These are phyloP conservation scores for Yamadazyma tumulicola DNA, from an alignment of 805 yeast genomes.

Conservation along the genomic window DNA sequence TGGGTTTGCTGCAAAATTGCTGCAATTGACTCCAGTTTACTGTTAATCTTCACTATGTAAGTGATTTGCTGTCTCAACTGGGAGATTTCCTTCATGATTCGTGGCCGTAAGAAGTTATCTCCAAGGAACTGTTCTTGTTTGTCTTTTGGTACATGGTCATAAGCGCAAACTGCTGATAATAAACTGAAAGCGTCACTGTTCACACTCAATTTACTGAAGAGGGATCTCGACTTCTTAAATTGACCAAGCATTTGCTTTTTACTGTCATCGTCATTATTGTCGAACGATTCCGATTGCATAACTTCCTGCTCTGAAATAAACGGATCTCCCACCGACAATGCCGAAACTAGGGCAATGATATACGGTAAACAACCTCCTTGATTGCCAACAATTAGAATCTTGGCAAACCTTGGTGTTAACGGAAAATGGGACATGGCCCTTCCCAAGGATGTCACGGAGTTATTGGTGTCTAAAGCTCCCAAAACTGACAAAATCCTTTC, in stretches of 20 bases:
- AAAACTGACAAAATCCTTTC: constrained; percentile 62
- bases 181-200: constrained; percentile 71
- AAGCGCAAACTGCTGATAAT: constrained; percentile 82
- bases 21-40: constrained; percentile 59
- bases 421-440: constrained; percentile 87
- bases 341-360: constrained; percentile 88
- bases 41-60: constrained; percentile 65
- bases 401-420: constrained; percentile 87
- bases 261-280: constrained; percentile 33
- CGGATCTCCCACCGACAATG: constrained; percentile 90
- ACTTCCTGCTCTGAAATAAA: constrained; percentile 72
- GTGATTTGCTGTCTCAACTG: constrained; percentile 79
- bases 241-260: constrained; percentile 32
- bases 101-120: constrained; percentile 68
- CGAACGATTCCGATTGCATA: constrained; percentile 10
- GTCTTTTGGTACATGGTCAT: constrained; percentile 63
- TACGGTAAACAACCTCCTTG: constrained; percentile 84
- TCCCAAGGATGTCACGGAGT: constrained; percentile 72
- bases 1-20: constrained; percentile 33
- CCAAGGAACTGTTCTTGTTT: constrained; percentile 46
- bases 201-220: constrained; percentile 66
- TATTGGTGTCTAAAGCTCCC: constrained; percentile 68
- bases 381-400: constrained; percentile 82
- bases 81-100: constrained; percentile 78
- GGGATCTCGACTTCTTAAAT: constrained; percentile 54